Conservation (phyloP, 2,329 filamentous ascomycete species). For the Hypoxylon sp. region DNA sequence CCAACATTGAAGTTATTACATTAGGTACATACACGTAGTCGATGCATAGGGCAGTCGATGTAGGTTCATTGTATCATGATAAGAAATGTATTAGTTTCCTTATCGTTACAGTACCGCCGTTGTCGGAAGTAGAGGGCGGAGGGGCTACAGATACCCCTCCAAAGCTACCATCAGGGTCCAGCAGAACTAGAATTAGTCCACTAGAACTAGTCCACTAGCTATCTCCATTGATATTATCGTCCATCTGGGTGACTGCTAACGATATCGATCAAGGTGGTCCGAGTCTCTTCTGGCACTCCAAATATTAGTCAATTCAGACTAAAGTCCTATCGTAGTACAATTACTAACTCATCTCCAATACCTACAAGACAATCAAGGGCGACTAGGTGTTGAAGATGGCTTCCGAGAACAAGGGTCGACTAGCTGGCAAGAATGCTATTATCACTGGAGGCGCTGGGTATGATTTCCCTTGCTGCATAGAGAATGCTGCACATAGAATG, state of each 20-base stretch:
- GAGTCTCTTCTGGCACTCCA: background rate
- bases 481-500: background rate
- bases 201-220: background rate
- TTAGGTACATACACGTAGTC: background rate
- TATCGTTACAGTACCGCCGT: conserved; percentile 35
- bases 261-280: background rate
- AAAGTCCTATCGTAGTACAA: background rate
- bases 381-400: conserved; percentile 36
- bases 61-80: conserved; percentile 16
- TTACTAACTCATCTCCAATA: background rate
- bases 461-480: conserved; percentile 54
- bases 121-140: conserved; percentile 41
- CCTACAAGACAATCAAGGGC: background rate
- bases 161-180: conserved; percentile 13
- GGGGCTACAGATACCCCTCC: conserved; percentile 34
- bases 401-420: conserved; percentile 61
- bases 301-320: background rate
- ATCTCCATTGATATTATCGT: background rate
- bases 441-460: conserved; percentile 91
- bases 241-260: background rate
- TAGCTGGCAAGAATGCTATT: conserved; percentile 75
- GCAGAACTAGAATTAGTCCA: background rate
- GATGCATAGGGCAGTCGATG: too few relatives aligned
- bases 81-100: conserved; percentile 24
- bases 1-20: background rate